A percentile compares a stretch with the other conserved stretches of the same genome.
phyloP scores from a whole-genome alignment of 2,329 filamentous ascomycete species.

The Thermoascus crustaceus region DNA sequence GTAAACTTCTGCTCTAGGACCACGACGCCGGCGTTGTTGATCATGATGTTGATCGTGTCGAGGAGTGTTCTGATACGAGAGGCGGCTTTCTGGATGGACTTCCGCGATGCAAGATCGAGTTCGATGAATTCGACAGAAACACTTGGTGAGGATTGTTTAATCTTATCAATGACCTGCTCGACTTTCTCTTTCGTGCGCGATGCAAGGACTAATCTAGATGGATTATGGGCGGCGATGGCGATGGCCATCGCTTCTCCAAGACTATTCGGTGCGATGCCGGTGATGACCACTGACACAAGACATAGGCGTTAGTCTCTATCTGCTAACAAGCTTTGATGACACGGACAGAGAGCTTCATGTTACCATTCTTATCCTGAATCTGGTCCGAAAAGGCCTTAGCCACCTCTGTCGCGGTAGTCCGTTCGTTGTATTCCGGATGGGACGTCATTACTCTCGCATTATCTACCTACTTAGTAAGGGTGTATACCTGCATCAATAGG shows the following conservation, averaged over 20 bases:
- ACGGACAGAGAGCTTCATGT: not conserved
- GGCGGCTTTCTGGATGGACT: slow-evolving; percentile 18
- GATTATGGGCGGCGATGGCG: slow-evolving; percentile 24
- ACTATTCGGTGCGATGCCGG: slow-evolving; percentile 28
- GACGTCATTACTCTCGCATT: slow-evolving; percentile 19
- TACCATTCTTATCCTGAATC: slow-evolving; percentile 14
- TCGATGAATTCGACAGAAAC: slow-evolving; percentile 1
- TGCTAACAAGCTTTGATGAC: not conserved
- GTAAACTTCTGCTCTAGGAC: slow-evolving; percentile 15
- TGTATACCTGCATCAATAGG: no score
- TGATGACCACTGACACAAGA: slow-evolving; percentile 27
- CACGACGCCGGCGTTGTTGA: slow-evolving; percentile 30
- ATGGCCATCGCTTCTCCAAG: slow-evolving; percentile 26
- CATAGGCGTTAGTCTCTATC: not conserved
- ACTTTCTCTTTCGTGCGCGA: slow-evolving; percentile 30
- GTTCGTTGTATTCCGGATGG: slow-evolving; percentile 26
- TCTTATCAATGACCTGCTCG: slow-evolving; percentile 18
- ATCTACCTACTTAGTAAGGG: no score
- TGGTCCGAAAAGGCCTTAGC: slow-evolving; percentile 14
- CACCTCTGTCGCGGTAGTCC: slow-evolving; percentile 31
- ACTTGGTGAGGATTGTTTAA: slow-evolving; percentile 7
- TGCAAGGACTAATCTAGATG: slow-evolving; percentile 28
- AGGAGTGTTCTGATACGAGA: slow-evolving; percentile 12
- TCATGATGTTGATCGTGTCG: slow-evolving; percentile 21
- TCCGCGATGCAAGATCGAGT: slow-evolving; percentile 23